A percentile compares a stretch with the other conserved stretches of the same genome.
Evolutionary conservation across 1,284 basidiomycete genomes (phyloP).

Genomic region (Tylopilus sp.): DNA sequence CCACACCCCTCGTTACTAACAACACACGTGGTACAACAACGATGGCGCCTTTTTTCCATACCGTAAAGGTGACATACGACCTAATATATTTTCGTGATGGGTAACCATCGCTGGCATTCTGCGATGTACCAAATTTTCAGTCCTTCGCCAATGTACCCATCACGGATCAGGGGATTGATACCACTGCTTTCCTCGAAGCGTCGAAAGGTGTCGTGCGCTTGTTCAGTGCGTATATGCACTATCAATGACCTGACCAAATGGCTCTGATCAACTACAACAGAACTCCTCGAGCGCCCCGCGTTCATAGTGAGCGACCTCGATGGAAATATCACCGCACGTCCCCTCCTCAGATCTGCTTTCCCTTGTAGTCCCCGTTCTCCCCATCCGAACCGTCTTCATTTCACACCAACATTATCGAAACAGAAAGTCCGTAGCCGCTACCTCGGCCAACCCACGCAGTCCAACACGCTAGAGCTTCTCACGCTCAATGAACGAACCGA

Average conservation of each 20-base stretch:
- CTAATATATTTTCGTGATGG: rapidly evolving
- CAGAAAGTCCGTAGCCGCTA: slow-evolving; percentile 90
- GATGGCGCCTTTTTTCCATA: slow-evolving; percentile 87
- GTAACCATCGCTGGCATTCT: background rate
- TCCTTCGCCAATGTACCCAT: slow-evolving; percentile 89
- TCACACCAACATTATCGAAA: too few relatives aligned
- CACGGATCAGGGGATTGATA: slow-evolving; percentile 87
- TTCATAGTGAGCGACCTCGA: slow-evolving; percentile 92
- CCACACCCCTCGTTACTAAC: background rate
- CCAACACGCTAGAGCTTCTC: slow-evolving; percentile 80
- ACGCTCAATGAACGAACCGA: slow-evolving; percentile 83
- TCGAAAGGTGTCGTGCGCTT: slow-evolving; percentile 86
- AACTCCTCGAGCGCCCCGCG: slow-evolving; percentile 84
- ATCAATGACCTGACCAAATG: background rate
- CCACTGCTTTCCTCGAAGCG: slow-evolving; percentile 85
- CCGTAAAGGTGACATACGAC: slow-evolving; percentile 57
- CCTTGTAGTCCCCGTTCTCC: too few relatives aligned
- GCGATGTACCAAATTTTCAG: slow-evolving; percentile 38
- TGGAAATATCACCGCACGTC: slow-evolving; percentile 82
- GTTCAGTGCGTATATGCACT: slow-evolving; percentile 63
- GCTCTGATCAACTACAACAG: slow-evolving; percentile 41
- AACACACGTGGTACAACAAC: slow-evolving; percentile 12
- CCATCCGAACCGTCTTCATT: too few relatives aligned
- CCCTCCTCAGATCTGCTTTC: background rate
- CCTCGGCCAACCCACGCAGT: slow-evolving; percentile 59